Percentiles rank a stretch among this genome's conserved stretches.
These are phyloP conservation scores for Cercophora samala DNA, from an alignment of 495 filamentous ascomycete genomes.

Conservation along the genomic window DNA sequence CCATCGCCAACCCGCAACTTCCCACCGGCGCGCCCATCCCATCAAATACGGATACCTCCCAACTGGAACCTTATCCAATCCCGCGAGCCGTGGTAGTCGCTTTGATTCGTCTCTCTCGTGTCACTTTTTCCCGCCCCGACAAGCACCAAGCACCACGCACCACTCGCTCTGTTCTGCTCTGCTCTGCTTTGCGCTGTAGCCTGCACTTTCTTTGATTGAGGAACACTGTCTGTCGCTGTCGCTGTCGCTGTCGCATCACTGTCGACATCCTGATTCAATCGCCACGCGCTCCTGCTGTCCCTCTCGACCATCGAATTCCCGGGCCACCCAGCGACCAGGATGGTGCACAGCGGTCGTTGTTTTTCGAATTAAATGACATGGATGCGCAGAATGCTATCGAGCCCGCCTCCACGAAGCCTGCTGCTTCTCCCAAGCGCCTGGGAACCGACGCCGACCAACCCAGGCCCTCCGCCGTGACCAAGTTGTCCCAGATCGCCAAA, in stretches of 20 bases:
- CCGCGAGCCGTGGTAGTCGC: slow-evolving; percentile 4
- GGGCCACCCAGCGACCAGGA: slow-evolving; percentile 47
- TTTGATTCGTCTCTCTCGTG: slow-evolving; percentile 10
- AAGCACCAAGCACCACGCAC: not conserved
- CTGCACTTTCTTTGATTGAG: slow-evolving; percentile 8
- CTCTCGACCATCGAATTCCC: slow-evolving; percentile 24
- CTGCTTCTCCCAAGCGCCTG: slow-evolving; percentile 49
- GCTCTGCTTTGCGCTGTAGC: not conserved
- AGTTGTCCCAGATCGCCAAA: slow-evolving; percentile 26
- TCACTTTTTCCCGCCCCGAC: slow-evolving; percentile 13
- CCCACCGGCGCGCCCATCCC: not conserved
- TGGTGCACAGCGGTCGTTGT: slow-evolving; percentile 49
- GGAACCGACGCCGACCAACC: slow-evolving; percentile 40
- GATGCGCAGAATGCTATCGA: slow-evolving; percentile 59
- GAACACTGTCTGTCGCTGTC: slow-evolving; percentile 11
- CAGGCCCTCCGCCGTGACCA: slow-evolving; percentile 40
- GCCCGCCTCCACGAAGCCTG: slow-evolving; percentile 53
- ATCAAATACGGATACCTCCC: not conserved
- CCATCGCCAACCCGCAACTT: not conserved
- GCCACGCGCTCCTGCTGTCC: slow-evolving; percentile 18
- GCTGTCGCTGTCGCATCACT: slow-evolving; percentile 31
- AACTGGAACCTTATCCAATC: slow-evolving; percentile 4
- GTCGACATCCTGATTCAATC: slow-evolving; percentile 27
- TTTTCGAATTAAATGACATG: slow-evolving; percentile 55
- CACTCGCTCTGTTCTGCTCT: slow-evolving; percentile 11